Base-by-base conservation (phyloP, 768 basidiomycete species). In the Mycena vulgaris region DNA sequence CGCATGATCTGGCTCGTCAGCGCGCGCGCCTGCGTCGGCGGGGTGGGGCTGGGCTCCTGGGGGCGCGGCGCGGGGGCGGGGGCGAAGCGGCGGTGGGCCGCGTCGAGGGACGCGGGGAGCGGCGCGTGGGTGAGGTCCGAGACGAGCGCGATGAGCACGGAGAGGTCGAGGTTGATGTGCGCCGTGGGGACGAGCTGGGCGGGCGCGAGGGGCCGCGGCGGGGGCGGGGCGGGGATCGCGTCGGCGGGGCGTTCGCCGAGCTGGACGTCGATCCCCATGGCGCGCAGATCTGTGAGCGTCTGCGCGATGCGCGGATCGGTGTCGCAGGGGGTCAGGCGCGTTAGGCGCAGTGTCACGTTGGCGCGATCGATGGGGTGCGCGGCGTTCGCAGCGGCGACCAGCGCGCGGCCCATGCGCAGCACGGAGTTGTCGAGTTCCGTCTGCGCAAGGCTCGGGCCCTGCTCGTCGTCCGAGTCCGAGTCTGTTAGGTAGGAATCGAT, bases 81-180 rank as follows among this genome's bases (percentile, higher is more conserved):
- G 89, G 11, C 83, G 76, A 95, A 97, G 5, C 93, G 86, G 16
- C 79, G 76, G 23, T 89, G 84, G 0, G 94, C 90, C 37, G 91
- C 92, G 17, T 88, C 86, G 0, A 85, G 72, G 0, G 85, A 83
- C 0, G 68, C 47, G 0, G 95, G 95, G 0, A 95, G 82, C 1
- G 86, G 83, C 0, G 90, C 84, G 78, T 96, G 95, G 0, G 93
- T 92, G 59, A 95, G 89, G 70, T 95, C 94, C 14, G 93, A 95
- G 48, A 94, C 87, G 31, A 96, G 86, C 0, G 96, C 95, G 62
- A 97, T 92, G 52, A 97, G 87, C 1, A 93, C 86, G 0, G 94
- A 96, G 14, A 97, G 84, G 76, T 97, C 96, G 37, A 96, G 86
- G 72, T 95, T 94, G 79, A 97, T 85, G 55, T 85, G 81, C 8